phyloP scores from a whole-genome alignment of 441 rosid species.

The Bocquillonia castaneifolia region DNA sequence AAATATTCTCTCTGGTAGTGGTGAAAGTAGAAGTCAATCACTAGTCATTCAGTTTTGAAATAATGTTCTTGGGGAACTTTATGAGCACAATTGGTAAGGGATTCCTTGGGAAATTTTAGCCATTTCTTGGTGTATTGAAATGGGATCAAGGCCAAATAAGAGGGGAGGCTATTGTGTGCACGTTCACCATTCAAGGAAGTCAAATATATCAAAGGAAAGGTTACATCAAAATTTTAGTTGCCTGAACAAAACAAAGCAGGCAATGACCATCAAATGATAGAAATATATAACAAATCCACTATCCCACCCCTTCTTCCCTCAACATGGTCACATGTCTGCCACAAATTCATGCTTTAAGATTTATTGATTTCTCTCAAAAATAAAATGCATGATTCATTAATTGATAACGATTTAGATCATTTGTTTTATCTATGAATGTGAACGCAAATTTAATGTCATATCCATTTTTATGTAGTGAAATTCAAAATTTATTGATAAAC shows the following conservation, averaged over 20 bases:
- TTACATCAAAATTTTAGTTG: constrained; percentile 4
- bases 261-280: constrained; percentile 18
- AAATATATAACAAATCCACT: constrained; percentile 4
- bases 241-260: constrained; percentile 7
- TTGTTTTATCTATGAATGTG: too few relatives aligned
- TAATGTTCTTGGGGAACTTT: neutral
- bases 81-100: neutral
- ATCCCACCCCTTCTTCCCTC: neutral
- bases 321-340: constrained; percentile 25
- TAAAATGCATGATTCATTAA: too few relatives aligned
- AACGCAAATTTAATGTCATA: too few relatives aligned
- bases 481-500: too few relatives aligned
- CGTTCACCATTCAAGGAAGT: neutral
- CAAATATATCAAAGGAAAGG: neutral
- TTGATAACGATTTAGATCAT: too few relatives aligned
- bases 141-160: neutral
- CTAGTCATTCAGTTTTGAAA: neutral
- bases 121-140: neutral
- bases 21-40: too few relatives aligned
- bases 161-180: neutral
- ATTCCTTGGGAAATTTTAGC: neutral
- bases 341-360: constrained; percentile 5
- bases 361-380: neutral
- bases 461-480: too few relatives aligned
- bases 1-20: too few relatives aligned